Percentiles rank a stretch among this genome's conserved stretches.
These are phyloP conservation scores for Chaetomium cochliodes DNA, from an alignment of 495 filamentous ascomycete genomes.

Conservation along the genomic window DNA sequence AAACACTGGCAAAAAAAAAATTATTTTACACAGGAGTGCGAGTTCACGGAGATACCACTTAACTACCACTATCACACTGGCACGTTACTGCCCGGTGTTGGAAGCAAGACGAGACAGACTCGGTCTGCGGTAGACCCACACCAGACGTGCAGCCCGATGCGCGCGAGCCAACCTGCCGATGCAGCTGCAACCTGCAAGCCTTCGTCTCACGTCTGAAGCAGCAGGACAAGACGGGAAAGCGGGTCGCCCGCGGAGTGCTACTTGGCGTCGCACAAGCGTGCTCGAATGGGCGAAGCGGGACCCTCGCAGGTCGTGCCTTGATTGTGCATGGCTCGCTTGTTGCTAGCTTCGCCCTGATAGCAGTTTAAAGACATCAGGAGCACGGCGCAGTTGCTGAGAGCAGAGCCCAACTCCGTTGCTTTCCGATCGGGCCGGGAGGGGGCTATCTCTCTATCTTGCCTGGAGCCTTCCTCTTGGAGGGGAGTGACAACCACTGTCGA, in stretches of 20 bases:
- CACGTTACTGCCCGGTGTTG: background rate
- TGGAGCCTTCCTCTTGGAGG: background rate
- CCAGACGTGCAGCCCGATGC: slow-evolving; percentile 3
- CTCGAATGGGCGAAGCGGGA: background rate
- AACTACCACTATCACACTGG: too few species aligned
- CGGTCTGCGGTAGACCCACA: background rate
- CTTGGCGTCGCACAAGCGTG: slow-evolving; percentile 1
- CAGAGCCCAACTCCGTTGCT: background rate
- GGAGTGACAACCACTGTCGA: background rate
- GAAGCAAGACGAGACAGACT: background rate
- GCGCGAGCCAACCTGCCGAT: background rate
- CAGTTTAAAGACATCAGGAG: background rate
- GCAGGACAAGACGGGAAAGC: slow-evolving; percentile 16
- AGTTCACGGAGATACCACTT: background rate
- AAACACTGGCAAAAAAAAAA: background rate
- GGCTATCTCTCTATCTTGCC: background rate
- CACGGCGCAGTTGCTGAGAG: slow-evolving; percentile 2
- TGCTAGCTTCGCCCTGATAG: background rate
- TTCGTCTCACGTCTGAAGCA: slow-evolving; percentile 20
- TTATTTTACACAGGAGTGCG: background rate
- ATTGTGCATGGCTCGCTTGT: slow-evolving; percentile 13
- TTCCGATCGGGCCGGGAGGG: background rate
- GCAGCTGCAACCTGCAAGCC: slow-evolving; percentile 16
- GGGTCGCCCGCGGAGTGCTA: background rate
- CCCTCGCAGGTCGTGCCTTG: slow-evolving; percentile 9